Percentiles rank a stretch among this genome's conserved stretches.
phyloP scores from a whole-genome alignment of 495 filamentous ascomycete genomes.

The Talaromyces nanjingensis region DNA sequence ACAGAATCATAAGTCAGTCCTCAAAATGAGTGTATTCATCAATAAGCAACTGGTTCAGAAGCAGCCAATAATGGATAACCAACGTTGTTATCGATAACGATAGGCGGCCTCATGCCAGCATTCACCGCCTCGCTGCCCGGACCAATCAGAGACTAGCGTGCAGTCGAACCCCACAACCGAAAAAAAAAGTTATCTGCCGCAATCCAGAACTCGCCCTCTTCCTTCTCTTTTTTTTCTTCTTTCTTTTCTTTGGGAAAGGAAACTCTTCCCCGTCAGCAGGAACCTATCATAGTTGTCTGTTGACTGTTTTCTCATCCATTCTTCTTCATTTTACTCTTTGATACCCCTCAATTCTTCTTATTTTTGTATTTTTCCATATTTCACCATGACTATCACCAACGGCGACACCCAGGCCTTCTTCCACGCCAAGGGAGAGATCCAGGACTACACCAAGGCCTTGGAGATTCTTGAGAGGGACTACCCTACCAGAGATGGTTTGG shows the following conservation, averaged over 20 bases:
- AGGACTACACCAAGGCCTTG: slow-evolving; percentile 60
- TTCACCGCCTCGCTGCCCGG: slow-evolving; percentile 24
- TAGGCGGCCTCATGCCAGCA: neutral
- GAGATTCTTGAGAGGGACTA: slow-evolving; percentile 73
- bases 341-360: slow-evolving; percentile 14
- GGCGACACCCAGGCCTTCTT: slow-evolving; percentile 42
- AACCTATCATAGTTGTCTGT: slow-evolving; percentile 38
- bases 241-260: slow-evolving; percentile 51
- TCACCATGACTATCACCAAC: slow-evolving; percentile 65
- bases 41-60: neutral
- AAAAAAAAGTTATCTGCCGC: slow-evolving; percentile 10
- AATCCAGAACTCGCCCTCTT: slow-evolving; percentile 7
- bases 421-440: slow-evolving; percentile 39
- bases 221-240: slow-evolving; percentile 33
- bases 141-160: slow-evolving; percentile 20
- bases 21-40: neutral
- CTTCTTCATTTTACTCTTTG: slow-evolving; percentile 10
- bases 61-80: neutral
- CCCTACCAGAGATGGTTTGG: slow-evolving; percentile 69
- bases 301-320: slow-evolving; percentile 26
- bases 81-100: neutral
- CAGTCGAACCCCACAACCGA: neutral
- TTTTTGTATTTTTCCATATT: slow-evolving; percentile 20
- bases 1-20: neutral
- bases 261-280: slow-evolving; percentile 47